A percentile compares a stretch with the other conserved stretches of the same genome.
Conservation (phyloP, 208 protist species). For the Leishmania tropica region DNA sequence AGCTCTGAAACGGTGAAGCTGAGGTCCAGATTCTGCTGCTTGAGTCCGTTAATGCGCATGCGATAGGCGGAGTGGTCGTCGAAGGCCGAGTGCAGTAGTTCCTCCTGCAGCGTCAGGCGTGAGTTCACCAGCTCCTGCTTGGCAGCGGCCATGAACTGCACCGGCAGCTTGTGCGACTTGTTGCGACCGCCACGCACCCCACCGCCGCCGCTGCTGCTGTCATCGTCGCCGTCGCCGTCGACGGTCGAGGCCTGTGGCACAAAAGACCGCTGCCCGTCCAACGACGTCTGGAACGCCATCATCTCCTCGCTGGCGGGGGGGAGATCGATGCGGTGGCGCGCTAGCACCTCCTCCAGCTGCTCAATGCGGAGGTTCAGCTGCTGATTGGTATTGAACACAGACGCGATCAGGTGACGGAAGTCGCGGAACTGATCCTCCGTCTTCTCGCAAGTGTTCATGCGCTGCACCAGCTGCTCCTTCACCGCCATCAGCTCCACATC, state of each 20-base stretch:
- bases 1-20: slow-evolving; percentile 39
- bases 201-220: neutral
- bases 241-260: neutral
- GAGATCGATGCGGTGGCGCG: slow-evolving; percentile 58
- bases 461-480: slow-evolving; percentile 63
- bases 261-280: slow-evolving; percentile 1
- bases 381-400: slow-evolving; percentile 79
- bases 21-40: slow-evolving; percentile 51
- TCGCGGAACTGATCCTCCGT: slow-evolving; percentile 73
- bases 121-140: slow-evolving; percentile 57
- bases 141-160: slow-evolving; percentile 62
- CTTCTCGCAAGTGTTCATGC: slow-evolving; percentile 65
- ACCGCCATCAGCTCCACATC: slow-evolving; percentile 58
- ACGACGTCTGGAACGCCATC: slow-evolving; percentile 43
- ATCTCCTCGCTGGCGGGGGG: slow-evolving; percentile 44
- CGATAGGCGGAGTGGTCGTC: slow-evolving; percentile 73
- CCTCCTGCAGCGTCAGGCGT: slow-evolving; percentile 63
- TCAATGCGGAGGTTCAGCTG: slow-evolving; percentile 65
- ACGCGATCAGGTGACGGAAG: slow-evolving; percentile 70
- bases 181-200: neutral
- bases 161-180: slow-evolving; percentile 32
- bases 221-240: slow-evolving; percentile 11
- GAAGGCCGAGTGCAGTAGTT: slow-evolving; percentile 72
- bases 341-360: slow-evolving; percentile 51
- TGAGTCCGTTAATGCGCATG: slow-evolving; percentile 59